Evolutionary conservation across 179 eudicot species (phyloP).

Genomic region (Spinacia oleracea): DNA sequence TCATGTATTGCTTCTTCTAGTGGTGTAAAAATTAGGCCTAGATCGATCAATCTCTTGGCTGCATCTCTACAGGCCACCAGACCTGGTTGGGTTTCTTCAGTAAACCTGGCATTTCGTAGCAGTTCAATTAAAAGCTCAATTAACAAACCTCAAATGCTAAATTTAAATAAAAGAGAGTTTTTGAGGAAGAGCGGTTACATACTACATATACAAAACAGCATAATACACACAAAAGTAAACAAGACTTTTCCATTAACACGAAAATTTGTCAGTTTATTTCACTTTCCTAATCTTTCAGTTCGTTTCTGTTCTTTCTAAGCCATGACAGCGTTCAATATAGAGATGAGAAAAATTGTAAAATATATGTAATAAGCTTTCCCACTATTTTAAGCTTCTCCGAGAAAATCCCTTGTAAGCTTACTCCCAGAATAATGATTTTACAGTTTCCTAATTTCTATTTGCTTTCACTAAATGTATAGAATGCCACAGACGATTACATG

Average conservation of each 20-base stretch:
- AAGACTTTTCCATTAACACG: neutral
- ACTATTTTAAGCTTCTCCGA: no score
- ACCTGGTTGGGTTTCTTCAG: slow-evolving; percentile 79
- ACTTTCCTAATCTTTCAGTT: neutral
- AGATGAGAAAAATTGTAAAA: neutral
- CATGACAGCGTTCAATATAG: no score
- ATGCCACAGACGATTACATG: neutral
- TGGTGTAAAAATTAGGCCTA: slow-evolving; percentile 77
- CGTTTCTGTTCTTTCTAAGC: neutral
- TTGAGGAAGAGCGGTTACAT: neutral
- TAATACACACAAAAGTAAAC: neutral
- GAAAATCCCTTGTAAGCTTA: neutral
- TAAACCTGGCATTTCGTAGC: slow-evolving; percentile 46
- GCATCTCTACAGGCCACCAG: slow-evolving; percentile 65
- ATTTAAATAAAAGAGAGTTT: neutral
- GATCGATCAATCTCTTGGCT: slow-evolving; percentile 70
- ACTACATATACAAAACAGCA: no score
- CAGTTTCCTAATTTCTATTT: neutral
- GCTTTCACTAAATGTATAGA: neutral
- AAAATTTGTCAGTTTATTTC: neutral
- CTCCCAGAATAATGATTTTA: neutral
- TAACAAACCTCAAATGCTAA: neutral
- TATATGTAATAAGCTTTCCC: no score
- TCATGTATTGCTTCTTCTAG: slow-evolving; percentile 67
- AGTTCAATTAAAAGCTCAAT: neutral